phyloP scores from a whole-genome alignment of 139 green algal genomes.

The Dunaliella primolecta region DNA sequence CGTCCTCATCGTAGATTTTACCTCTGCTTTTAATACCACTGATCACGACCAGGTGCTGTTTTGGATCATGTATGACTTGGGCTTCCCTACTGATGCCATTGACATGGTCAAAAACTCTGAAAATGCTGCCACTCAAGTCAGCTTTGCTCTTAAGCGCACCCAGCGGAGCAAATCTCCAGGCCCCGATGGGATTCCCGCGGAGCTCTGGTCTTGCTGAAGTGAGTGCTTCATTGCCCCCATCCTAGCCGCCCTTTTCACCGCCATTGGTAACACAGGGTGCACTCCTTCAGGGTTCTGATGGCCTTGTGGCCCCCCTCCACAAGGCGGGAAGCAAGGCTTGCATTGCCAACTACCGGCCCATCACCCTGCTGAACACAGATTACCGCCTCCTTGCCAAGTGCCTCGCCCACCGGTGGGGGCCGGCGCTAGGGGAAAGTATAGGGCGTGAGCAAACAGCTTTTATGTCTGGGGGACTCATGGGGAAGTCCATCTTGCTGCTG shows the following conservation, averaged over 20 bases:
- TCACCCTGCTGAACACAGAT: slow-evolving; percentile 37
- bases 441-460: slow-evolving; percentile 38
- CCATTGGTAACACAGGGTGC: background rate
- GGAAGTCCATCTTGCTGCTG: slow-evolving; percentile 20
- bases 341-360: slow-evolving; percentile 32
- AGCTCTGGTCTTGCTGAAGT: background rate
- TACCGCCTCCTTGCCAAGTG: slow-evolving; percentile 30
- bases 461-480: slow-evolving; percentile 27
- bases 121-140: no score
- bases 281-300: background rate
- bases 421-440: slow-evolving; percentile 1
- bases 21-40: no score
- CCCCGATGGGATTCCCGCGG: background rate
- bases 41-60: no score
- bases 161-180: background rate
- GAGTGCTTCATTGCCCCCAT: background rate
- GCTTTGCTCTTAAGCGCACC: background rate
- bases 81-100: no score
- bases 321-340: background rate
- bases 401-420: slow-evolving; percentile 10
- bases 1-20: no score
- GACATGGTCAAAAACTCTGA: no score
- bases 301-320: background rate
- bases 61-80: no score
- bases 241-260: background rate